Percentiles rank a stretch among this genome's conserved stretches.
phyloP scores from a whole-genome alignment of 306 rosid species.

The Fragaria ananassa region DNA sequence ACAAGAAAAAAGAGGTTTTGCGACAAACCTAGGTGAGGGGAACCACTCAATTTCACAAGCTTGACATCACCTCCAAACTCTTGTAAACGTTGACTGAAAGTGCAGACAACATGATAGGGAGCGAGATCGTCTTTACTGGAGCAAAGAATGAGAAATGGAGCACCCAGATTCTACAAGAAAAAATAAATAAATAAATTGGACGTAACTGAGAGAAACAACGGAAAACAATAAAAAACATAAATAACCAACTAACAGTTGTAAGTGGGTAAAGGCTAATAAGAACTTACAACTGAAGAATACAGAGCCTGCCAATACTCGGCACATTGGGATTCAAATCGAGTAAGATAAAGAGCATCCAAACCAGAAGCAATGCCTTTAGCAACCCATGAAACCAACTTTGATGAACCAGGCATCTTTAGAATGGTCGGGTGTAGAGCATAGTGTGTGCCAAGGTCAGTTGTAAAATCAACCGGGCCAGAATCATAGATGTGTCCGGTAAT shows the following conservation, averaged over 20 bases:
- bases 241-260: background rate
- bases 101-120: conserved; percentile 53
- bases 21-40: conserved; percentile 81
- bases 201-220: conserved; percentile 4
- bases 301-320: conserved; percentile 87
- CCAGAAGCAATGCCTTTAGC: conserved; percentile 84
- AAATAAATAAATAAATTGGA: background rate
- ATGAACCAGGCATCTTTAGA: conserved; percentile 75
- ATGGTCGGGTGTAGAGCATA: conserved; percentile 66
- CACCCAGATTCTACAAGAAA: conserved; percentile 68
- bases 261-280: conserved; percentile 5
- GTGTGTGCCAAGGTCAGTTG: conserved; percentile 83
- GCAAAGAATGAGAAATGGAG: conserved; percentile 85
- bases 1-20: background rate
- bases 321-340: conserved; percentile 76
- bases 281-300: conserved; percentile 83
- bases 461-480: conserved; percentile 90
- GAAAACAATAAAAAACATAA: background rate
- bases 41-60: conserved; percentile 66
- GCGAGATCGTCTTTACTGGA: conserved; percentile 85
- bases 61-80: conserved; percentile 79
- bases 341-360: conserved; percentile 83
- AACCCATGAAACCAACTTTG: conserved; percentile 75
- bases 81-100: conserved; percentile 62
- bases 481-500: conserved; percentile 82